Evolutionary conservation across 352 stramenopile species (phyloP), one percentile per base, ranked within the genome.

Genomic region (Phytophthora pseudosyringae): DNA sequence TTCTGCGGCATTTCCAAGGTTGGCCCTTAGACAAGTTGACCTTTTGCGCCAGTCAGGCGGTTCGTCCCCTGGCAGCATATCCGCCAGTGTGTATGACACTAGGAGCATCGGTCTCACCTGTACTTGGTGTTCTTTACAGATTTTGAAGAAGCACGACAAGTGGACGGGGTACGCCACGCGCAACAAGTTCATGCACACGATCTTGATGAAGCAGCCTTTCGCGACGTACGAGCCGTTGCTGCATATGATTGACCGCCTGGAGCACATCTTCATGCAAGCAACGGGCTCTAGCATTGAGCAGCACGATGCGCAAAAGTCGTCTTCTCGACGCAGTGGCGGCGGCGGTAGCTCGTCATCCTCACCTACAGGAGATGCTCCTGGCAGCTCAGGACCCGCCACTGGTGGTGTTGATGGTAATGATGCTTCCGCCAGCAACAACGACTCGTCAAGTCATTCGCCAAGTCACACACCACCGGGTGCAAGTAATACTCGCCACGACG

Each of bases 131-230:
- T 46, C 28, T 21, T 57, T 50, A 10, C 33, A 90, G 86, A 96
- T 96, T 53, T 73, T 96, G 32, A 96, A 96, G 51, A 96, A 96
- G 61, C 88, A 96, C 61, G 88, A 96, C 78, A 94, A 95, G 64
- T 96, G 88, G 88, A 96, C 88, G n/a, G 88, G 88, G 44, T 96
- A 96, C 59, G 86, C 86, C n/a, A 96, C 88, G 28, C 86, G 88
- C 28, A 88, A 91, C 69, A 96, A 96, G 71, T 96, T 95, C 53
- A 94, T 96, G 83, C 82, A 91, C 59, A 92, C 83, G 62, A 94
- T 96, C 54, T 67, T 96, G 49, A 96, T 94, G 81, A 94, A 94
- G 69, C 88, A 96, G 62, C 85, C 86, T 0, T 96, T 96, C 46
- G 85, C 88, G 4, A 94, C 86, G 41, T 96, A 95, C 66, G 76